phyloP scores from a whole-genome alignment of 768 basidiomycete species.

The Suillus subluteus region DNA sequence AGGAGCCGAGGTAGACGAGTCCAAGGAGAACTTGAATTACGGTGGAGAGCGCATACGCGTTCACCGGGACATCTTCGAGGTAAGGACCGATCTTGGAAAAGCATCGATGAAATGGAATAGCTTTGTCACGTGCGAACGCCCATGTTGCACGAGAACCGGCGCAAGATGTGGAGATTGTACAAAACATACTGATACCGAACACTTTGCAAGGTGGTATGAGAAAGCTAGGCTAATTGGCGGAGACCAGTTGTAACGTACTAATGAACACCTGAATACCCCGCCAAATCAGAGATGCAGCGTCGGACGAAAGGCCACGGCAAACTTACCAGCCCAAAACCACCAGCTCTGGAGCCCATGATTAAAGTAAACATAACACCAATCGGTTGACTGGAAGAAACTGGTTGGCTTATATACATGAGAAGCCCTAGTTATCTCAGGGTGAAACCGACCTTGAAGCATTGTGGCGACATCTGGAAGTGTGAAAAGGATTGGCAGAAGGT shows the following conservation, averaged over 20 bases:
- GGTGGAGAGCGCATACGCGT: constrained; percentile 64
- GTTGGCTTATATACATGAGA: constrained; percentile 12
- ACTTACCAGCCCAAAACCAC: constrained; percentile 64
- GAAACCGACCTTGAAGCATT: constrained; percentile 49
- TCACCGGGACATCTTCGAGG: constrained; percentile 54
- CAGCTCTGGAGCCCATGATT: constrained; percentile 61
- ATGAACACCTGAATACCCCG: constrained; percentile 42
- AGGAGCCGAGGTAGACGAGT: constrained; percentile 63
- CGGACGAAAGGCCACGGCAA: constrained; percentile 6
- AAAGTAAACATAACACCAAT: constrained; percentile 64
- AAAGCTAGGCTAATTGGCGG: neutral
- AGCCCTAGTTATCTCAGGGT: neutral
- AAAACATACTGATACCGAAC: constrained; percentile 60
- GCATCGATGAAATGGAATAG: constrained; percentile 54
- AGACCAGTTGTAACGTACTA: constrained; percentile 29
- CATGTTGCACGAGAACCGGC: constrained; percentile 72
- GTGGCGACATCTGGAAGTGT: constrained; percentile 61
- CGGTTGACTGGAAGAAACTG: constrained; percentile 65
- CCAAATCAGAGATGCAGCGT: constrained; percentile 4
- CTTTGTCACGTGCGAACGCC: constrained; percentile 72
- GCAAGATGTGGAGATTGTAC: constrained; percentile 66
- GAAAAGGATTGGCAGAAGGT: constrained; percentile 65
- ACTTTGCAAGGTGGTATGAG: constrained; percentile 36
- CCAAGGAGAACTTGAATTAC: constrained; percentile 61
- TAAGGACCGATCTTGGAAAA: constrained; percentile 51